Base-by-base conservation (phyloP, 139 green algal species). In the Tetradesmus obliquus region DNA sequence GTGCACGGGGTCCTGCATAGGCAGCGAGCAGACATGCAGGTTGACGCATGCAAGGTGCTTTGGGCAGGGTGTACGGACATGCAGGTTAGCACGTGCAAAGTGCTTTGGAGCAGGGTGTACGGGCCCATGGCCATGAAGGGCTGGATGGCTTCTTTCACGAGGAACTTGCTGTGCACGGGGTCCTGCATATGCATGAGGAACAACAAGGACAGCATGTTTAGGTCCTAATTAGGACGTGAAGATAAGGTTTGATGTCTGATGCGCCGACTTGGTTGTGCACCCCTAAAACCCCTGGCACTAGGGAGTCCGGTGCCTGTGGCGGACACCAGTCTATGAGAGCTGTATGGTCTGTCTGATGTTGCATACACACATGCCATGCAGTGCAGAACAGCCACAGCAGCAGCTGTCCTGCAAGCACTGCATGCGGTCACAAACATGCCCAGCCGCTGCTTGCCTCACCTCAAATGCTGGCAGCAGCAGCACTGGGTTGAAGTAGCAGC, bases 401-500 rank as follows among this genome's bases (percentile, higher is more conserved):
- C 82, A 87, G 10, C 72, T n/a, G 17, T n/a, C 19, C 72, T 53
- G 72, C 72, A 72, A 10, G 72, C 72, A 81, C 19, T 32, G 72
- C 72, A 32, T 13, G 17, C 6, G 62, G 62, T n/a, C 19, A 24
- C 19, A 9, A n/a, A 32, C 72, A 32, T 13, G 15, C 60, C 13
- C 60, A 72, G 60, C 10, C 10, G 10, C 10, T 72, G 60, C 10
- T 51, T 24, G 66, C 51, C 32, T 5, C 79, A 96, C 94, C 94
- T 95, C 79, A 8, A 95, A 86, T 0, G 94, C 94, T 17, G 94
- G 93, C 81, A 92, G 60, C 12, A 99, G 93, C 86, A 98, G 94
- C 12, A 90, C 86, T 0, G 93, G 84, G 84, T 96, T 97, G 95
- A 99, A 99, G 94, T 99, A 99, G 95, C 96, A 98, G 17, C 96